A percentile compares a stretch with the other conserved stretches of the same genome.
These are phyloP conservation scores for Globisporangium perplexum DNA, from an alignment of 352 stramenopile genomes.

Conservation along the genomic window DNA sequence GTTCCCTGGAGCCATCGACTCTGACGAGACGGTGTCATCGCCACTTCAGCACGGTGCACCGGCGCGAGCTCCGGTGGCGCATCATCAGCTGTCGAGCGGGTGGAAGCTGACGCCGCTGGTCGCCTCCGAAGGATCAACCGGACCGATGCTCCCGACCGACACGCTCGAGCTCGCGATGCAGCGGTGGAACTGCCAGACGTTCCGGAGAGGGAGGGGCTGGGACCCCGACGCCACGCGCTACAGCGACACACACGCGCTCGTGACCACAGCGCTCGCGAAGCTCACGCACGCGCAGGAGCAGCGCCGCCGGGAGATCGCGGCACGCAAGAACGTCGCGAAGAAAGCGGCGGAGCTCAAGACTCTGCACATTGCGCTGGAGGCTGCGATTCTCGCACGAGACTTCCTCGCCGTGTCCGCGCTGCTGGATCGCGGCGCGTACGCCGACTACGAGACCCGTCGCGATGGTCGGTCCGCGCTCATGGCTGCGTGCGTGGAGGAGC, in stretches of 20 bases:
- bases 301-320: slow-evolving; percentile 26
- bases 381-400: slow-evolving; percentile 33
- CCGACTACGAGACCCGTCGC: slow-evolving; percentile 52
- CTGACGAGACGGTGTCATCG: not conserved
- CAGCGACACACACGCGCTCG: slow-evolving; percentile 25
- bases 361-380: slow-evolving; percentile 42
- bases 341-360: slow-evolving; percentile 35
- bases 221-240: slow-evolving; percentile 26
- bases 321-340: slow-evolving; percentile 36
- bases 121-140: not conserved
- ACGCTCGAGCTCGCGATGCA: slow-evolving; percentile 42
- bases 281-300: slow-evolving; percentile 13
- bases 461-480: slow-evolving; percentile 39
- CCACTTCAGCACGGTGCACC: not conserved
- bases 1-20: slow-evolving; percentile 23
- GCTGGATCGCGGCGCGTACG: slow-evolving; percentile 54
- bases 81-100: slow-evolving; percentile 8
- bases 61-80: slow-evolving; percentile 4
- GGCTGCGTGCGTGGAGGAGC: slow-evolving; percentile 50
- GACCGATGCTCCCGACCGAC: slow-evolving; percentile 36
- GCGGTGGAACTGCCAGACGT: slow-evolving; percentile 39
- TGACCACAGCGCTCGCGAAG: slow-evolving; percentile 21
- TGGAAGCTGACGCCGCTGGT: slow-evolving; percentile 49
- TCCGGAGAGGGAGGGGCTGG: slow-evolving; percentile 29
- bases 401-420: slow-evolving; percentile 30